Conservation (phyloP, 768 basidiomycete species). For the Galerina sulciceps region DNA sequence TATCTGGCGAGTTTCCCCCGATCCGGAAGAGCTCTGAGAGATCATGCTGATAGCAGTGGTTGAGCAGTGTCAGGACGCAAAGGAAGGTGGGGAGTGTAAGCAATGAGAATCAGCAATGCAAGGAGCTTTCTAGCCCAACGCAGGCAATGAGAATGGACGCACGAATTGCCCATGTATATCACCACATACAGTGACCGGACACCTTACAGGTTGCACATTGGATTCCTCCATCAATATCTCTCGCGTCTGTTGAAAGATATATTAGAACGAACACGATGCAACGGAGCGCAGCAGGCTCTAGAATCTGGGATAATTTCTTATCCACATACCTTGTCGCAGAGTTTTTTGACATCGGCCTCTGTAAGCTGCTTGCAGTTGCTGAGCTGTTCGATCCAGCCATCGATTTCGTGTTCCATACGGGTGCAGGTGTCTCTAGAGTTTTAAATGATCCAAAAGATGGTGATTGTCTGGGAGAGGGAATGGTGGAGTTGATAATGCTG, state of each 20-base stretch:
- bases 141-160: slow-evolving; percentile 39
- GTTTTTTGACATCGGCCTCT: slow-evolving; percentile 93
- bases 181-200: slow-evolving; percentile 98
- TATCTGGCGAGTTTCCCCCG: slow-evolving; percentile 98
- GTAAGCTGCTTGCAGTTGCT: slow-evolving; percentile 96
- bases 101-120: slow-evolving; percentile 5
- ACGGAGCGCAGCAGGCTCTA: slow-evolving; percentile 8
- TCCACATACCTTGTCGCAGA: slow-evolving; percentile 94
- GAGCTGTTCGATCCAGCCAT: slow-evolving; percentile 96
- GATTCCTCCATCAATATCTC: slow-evolving; percentile 99
- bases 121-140: neutral
- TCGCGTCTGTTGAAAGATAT: slow-evolving; percentile 69
- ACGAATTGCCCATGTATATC: slow-evolving; percentile 99
- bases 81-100: slow-evolving; percentile 7
- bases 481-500: slow-evolving; percentile 37
- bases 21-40: slow-evolving; percentile 98
- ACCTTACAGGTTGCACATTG: slow-evolving; percentile 97
- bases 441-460: slow-evolving; percentile 30
- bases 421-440: slow-evolving; percentile 31
- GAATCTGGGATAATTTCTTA: slow-evolving; percentile 21
- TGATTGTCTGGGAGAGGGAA: slow-evolving; percentile 37
- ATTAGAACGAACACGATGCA: slow-evolving; percentile 1
- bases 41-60: slow-evolving; percentile 76
- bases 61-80: slow-evolving; percentile 6
- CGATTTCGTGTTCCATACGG: slow-evolving; percentile 78